phyloP scores from a whole-genome alignment of 2,329 filamentous ascomycete genomes.

The Pseudogymnoascus destructans region DNA sequence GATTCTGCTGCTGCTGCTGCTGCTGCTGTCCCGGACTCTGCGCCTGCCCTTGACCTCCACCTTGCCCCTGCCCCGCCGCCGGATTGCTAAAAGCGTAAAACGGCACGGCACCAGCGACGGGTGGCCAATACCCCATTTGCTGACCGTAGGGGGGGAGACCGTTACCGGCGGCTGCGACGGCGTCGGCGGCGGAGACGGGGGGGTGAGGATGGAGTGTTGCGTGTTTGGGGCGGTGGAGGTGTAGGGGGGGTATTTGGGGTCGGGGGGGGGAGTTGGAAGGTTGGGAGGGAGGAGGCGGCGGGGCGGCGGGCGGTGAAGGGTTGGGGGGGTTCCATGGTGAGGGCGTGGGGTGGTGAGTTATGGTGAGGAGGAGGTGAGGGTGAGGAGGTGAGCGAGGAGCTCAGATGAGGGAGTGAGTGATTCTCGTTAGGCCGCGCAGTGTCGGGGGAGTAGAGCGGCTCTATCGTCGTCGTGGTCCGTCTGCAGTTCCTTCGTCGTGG shows the following conservation, averaged over 20 bases:
- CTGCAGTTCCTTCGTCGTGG: not conserved
- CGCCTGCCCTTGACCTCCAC: not conserved
- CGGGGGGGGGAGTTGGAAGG: constrained; percentile 55
- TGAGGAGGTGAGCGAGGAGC: not conserved
- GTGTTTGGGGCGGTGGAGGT: constrained; percentile 34
- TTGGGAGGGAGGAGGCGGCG: constrained; percentile 54
- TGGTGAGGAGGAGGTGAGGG: constrained; percentile 11
- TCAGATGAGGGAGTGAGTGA: not conserved
- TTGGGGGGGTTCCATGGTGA: constrained; percentile 42
- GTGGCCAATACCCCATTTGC: constrained; percentile 30
- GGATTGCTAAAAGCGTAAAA: not conserved
- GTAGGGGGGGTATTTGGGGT: constrained; percentile 41
- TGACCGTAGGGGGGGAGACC: constrained; percentile 40
- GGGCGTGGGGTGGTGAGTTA: constrained; percentile 22
- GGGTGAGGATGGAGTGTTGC: constrained; percentile 30
- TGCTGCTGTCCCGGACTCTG: not conserved
- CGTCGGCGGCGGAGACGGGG: constrained; percentile 37
- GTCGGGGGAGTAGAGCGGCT: not conserved
- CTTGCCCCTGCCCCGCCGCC: not conserved
- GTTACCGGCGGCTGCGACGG: constrained; percentile 29
- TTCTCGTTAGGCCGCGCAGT: constrained; percentile 4
- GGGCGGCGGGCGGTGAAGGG: constrained; percentile 60
- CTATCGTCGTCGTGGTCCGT: not conserved
- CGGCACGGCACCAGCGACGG: not conserved
- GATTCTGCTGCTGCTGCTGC: not conserved